Base-by-base conservation (phyloP, 2,329 filamentous ascomycete species). In the Aspergillus brunneoviolaceus region DNA sequence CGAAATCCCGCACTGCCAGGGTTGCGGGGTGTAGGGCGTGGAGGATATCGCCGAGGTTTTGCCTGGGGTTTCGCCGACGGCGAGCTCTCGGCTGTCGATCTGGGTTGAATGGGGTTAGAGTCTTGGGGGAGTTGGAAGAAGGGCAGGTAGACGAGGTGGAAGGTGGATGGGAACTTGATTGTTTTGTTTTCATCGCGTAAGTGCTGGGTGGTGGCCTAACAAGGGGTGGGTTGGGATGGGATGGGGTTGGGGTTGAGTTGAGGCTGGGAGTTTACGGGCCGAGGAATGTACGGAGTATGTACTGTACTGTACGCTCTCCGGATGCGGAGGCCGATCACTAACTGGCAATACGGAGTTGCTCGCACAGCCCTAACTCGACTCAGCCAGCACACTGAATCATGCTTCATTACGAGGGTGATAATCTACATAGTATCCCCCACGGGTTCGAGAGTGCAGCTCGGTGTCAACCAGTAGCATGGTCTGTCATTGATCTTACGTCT, bases 351-450 rank as follows among this genome's bases (percentile, higher is more conserved):
- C 4, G 23, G 23, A 23, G 23, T 5, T 23, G 23, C 23, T 35
- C 33, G 33, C 12, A 5, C 33, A 35, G 33, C 33, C 33, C 33
- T 35, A 35, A 35, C 7, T 29, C 9, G 7, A 23, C 9, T 29
- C 27, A 29, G 5, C 27, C 27, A 9, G 7, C 9, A 29, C 5
- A 29, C 9, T 29, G 27, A 6, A 9, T 7, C 9, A 29, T 3
- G 27, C 27, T 29, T 29, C 27, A 29, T 7, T 7, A 23, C 23
- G 3, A 23, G 4, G 4, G 23, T 23, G 4, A 23, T 23, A 23
- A 23, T 4, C 4, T 3, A 23, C 23, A 23, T 23, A 5, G 1
- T 3, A 23, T 3, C 4, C 4, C 4, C 27, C 1, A 0, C 5
- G 27, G 27, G 27, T 2, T 29, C 7, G 27, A 9, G 9, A 7